Percentiles rank a stretch among this genome's conserved stretches.
phyloP scores from a whole-genome alignment of 768 basidiomycete species.

The Phanerochaete sordida region DNA sequence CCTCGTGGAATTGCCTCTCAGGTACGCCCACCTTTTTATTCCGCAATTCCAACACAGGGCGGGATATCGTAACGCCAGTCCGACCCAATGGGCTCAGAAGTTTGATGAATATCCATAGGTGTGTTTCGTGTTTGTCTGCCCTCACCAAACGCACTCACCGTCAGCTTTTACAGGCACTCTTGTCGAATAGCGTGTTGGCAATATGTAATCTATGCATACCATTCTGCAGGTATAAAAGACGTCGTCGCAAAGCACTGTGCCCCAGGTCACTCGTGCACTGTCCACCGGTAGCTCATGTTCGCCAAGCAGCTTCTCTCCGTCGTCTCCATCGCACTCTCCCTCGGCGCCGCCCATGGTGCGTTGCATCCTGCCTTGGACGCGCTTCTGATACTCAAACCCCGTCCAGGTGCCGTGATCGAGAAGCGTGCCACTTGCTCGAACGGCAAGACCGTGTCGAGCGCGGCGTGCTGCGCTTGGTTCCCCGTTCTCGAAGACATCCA shows the following conservation, averaged over 20 bases:
- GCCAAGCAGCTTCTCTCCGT: conserved; percentile 1
- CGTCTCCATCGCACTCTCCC: background rate
- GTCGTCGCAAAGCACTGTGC: too few species aligned
- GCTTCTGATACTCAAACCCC: background rate
- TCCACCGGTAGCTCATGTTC: background rate
- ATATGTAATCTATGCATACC: background rate
- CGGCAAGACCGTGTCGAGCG: conserved; percentile 25
- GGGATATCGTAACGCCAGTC: too few species aligned
- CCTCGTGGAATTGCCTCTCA: too few species aligned
- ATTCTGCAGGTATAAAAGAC: background rate
- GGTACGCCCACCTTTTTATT: too few species aligned
- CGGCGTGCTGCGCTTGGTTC: conserved; percentile 28
- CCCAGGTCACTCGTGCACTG: too few species aligned
- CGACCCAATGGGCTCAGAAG: too few species aligned
- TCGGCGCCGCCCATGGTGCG: background rate
- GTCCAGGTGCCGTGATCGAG: conserved; percentile 2
- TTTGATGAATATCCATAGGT: too few species aligned
- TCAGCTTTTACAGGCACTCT: too few species aligned
- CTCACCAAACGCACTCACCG: too few species aligned
- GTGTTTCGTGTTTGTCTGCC: too few species aligned
- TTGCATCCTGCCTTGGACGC: background rate
- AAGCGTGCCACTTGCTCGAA: conserved; percentile 24
- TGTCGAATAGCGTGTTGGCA: too few species aligned
- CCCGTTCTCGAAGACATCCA: conserved; percentile 28
- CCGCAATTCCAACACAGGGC: too few species aligned